These are phyloP conservation scores for Rhinocladiella similis DNA, from an alignment of 2,329 filamentous ascomycete genomes.

Conservation along the genomic window DNA sequence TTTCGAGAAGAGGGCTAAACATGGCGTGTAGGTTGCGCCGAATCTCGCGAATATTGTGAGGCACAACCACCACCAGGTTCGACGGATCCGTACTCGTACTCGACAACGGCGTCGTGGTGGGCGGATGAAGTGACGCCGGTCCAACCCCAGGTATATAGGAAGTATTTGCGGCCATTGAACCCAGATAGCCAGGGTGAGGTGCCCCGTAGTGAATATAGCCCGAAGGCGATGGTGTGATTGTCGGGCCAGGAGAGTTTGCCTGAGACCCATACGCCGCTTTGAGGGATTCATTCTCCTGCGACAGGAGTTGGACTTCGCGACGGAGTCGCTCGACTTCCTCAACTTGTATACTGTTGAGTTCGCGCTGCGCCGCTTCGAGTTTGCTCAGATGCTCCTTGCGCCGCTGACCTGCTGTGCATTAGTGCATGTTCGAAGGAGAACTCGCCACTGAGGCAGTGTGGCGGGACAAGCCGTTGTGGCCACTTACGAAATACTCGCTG, in stretches of 20 bases:
- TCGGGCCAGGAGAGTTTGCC: slow-evolving; percentile 31
- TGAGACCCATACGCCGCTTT: slow-evolving; percentile 37
- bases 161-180: slow-evolving; percentile 9
- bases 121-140: slow-evolving; percentile 13
- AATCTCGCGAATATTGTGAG: slow-evolving; percentile 39
- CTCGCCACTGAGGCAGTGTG: neutral
- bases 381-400: slow-evolving; percentile 47
- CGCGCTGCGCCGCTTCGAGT: slow-evolving; percentile 44
- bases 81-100: slow-evolving; percentile 19
- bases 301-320: slow-evolving; percentile 42
- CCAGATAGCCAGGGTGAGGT: slow-evolving; percentile 20
- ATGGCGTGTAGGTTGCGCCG: slow-evolving; percentile 37
- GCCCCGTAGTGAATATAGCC: slow-evolving; percentile 23
- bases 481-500: slow-evolving; percentile 47
- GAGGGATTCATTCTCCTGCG: slow-evolving; percentile 42
- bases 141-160: slow-evolving; percentile 10
- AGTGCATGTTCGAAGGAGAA: slow-evolving; percentile 9
- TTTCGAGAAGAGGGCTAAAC: slow-evolving; percentile 40
- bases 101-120: slow-evolving; percentile 19
- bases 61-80: slow-evolving; percentile 32
- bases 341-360: slow-evolving; percentile 40
- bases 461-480: slow-evolving; percentile 1
- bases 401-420: slow-evolving; percentile 38
- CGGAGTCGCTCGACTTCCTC: slow-evolving; percentile 44
- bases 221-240: slow-evolving; percentile 27